Base-by-base conservation (phyloP, 2,329 filamentous ascomycete species). In the Tolypocladium capitatum region DNA sequence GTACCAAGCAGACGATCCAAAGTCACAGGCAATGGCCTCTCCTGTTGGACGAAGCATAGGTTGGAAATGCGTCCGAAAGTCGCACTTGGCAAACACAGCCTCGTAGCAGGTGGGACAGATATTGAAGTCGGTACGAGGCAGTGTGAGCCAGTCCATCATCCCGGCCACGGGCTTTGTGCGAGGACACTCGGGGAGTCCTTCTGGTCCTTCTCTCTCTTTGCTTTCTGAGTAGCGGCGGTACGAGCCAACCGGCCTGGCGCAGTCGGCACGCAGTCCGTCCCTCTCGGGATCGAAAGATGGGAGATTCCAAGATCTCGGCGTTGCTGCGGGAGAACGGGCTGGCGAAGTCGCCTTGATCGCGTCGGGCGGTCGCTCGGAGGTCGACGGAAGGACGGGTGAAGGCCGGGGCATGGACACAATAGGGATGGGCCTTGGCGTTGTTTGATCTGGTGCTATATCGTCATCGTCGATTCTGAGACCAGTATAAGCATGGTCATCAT, bases 51-150 rank as follows among this genome's bases (percentile, higher is more conserved):
- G 77, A 30, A 78, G 72, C 33, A 78, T 77, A 2, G 65, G 64
- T 30, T 67, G 61, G 56, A 95, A 88, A 32, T 80, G 71, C 16
- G 76, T 71, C 2, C 79, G 73, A 60, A 86, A 94, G 20, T 77
- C 72, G 0, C 86, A 84, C 24, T 76, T 70, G 14, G 73, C 74
- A 54, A 91, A 88, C 9, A 88, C 76, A 6, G 74, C 73, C 3
- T 75, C 72, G 61, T 86, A 88, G 66, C 91, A 97, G 13, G 77
- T 78, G 0, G 87, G 86, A 56, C 91, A 96, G 42, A 96, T 83
- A 52, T 86, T 80, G 55, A 96, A 84, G 13, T 81, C 75, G 51
- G 81, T 77, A 14, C 80, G 78, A 4, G 79, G 78, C 5, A 96
- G 71, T 0, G 83, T 90, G 51, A 89, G 80, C 86, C 90, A 96